A percentile compares a stretch with the other conserved stretches of the same genome.
Conservation (phyloP, 139 green algal species). For the Diplosphaera chodatii region DNA sequence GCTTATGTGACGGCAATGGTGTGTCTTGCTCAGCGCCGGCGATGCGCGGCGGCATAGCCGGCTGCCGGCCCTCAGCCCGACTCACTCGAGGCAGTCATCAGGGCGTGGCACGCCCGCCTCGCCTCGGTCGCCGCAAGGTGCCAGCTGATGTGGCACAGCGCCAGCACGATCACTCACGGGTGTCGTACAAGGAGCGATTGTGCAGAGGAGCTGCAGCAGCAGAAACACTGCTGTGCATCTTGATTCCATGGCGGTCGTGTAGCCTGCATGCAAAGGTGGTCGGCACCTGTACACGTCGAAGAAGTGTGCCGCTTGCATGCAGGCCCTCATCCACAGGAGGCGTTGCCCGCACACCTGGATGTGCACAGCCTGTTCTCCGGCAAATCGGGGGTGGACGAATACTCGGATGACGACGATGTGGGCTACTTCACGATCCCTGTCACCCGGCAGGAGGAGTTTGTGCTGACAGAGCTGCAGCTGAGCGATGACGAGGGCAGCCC, state of each 20-base stretch:
- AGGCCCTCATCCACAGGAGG: neutral
- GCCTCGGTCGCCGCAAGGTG: neutral
- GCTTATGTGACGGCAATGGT: neutral
- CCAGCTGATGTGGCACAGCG: neutral
- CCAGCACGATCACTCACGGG: too few relatives aligned
- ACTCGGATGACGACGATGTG: slow-evolving; percentile 49
- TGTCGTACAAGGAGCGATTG: too few relatives aligned
- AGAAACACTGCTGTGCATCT: neutral
- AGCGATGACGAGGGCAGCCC: slow-evolving; percentile 24
- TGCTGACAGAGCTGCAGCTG: slow-evolving; percentile 39
- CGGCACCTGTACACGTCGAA: too few relatives aligned
- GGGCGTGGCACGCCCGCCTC: neutral
- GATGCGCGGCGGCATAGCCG: neutral
- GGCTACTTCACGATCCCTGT: slow-evolving; percentile 48
- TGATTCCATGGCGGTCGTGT: too few relatives aligned
- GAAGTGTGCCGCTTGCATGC: neutral
- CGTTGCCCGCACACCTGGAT: slow-evolving; percentile 3
- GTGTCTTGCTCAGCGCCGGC: neutral
- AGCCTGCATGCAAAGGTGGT: too few relatives aligned
- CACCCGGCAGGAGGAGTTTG: slow-evolving; percentile 40
- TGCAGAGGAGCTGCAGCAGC: too few relatives aligned
- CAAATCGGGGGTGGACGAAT: slow-evolving; percentile 56
- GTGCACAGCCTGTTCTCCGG: too few relatives aligned
- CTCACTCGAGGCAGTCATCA: neutral
- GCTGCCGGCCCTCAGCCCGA: neutral